Evolutionary conservation across 306 rosid species (phyloP).

Genomic region (Sechiopsis laciniata): DNA sequence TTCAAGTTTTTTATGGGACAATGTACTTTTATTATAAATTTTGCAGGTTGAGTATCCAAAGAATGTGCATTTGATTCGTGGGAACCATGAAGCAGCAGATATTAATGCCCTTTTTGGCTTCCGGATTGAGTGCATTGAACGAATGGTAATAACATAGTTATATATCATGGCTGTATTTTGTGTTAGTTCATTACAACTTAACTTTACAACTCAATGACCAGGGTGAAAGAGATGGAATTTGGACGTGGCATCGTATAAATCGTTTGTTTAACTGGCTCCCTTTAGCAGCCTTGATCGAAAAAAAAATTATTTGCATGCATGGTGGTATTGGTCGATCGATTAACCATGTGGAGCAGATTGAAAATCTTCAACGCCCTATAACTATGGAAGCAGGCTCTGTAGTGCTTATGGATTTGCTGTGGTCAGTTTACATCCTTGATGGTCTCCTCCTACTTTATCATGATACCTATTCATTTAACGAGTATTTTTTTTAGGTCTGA

Average conservation of each 20-base stretch:
- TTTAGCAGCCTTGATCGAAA: constrained; percentile 87
- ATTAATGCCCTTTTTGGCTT: constrained; percentile 99
- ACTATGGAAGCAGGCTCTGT: constrained; percentile 99
- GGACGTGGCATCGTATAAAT: constrained; percentile 98
- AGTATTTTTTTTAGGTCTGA: constrained; percentile 62
- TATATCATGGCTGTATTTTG: constrained; percentile 9
- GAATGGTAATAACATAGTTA: constrained; percentile 57
- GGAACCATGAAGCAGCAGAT: constrained; percentile 99
- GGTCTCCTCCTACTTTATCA: constrained; percentile 22
- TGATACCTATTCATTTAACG: neutral
- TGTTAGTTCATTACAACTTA: constrained; percentile 19
- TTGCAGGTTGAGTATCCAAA: constrained; percentile 85
- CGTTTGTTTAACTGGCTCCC: constrained; percentile 99
- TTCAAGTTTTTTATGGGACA: neutral
- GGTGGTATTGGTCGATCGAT: constrained; percentile 99
- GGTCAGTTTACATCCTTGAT: constrained; percentile 48
- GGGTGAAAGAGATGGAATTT: constrained; percentile 99
- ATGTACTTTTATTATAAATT: constrained; percentile 4
- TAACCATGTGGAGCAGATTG: constrained; percentile 94
- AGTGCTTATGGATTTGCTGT: constrained; percentile 94
- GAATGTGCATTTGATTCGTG: constrained; percentile 88
- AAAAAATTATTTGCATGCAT: constrained; percentile 96
- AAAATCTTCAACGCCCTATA: constrained; percentile 91
- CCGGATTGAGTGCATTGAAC: constrained; percentile 92
- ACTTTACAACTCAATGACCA: constrained; percentile 36